phyloP scores from a whole-genome alignment of 768 basidiomycete genomes.

The Tephrocybe sp. region DNA sequence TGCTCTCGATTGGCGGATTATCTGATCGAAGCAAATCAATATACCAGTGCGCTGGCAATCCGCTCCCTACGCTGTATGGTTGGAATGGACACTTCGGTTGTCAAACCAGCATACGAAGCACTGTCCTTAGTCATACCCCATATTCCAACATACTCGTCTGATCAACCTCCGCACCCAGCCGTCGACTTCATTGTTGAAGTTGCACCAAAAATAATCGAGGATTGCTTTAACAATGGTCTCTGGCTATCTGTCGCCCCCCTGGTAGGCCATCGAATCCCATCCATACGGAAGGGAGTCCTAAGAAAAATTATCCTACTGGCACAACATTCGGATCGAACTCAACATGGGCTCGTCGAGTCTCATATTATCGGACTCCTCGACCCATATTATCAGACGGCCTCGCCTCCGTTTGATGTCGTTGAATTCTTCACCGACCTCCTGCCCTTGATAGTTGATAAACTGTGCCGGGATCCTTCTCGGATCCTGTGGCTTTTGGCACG shows the following conservation, averaged over 20 bases:
- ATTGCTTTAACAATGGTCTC: slow-evolving; percentile 19
- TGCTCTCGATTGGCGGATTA: slow-evolving; percentile 15
- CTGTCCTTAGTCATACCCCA: slow-evolving; percentile 12
- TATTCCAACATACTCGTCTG: slow-evolving; percentile 9
- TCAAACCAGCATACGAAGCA: slow-evolving; percentile 18
- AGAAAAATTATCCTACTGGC: slow-evolving; percentile 16
- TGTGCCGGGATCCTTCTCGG: slow-evolving; percentile 11
- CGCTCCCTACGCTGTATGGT: slow-evolving; percentile 18
- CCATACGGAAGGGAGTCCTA: slow-evolving; percentile 15
- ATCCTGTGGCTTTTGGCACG: slow-evolving; percentile 18
- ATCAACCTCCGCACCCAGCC: slow-evolving; percentile 11
- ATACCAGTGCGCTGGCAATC: slow-evolving; percentile 16
- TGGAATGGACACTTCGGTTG: slow-evolving; percentile 14
- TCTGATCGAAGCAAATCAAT: slow-evolving; percentile 13
- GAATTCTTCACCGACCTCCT: slow-evolving; percentile 14
- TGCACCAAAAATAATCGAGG: slow-evolving; percentile 18
- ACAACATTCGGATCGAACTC: slow-evolving; percentile 15
- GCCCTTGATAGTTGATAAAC: slow-evolving; percentile 14
- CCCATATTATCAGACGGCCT: slow-evolving; percentile 13
- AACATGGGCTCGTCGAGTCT: slow-evolving; percentile 19
- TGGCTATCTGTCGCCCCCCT: slow-evolving; percentile 17
- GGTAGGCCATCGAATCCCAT: slow-evolving; percentile 14
- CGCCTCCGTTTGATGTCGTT: slow-evolving; percentile 17
- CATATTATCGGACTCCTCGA: slow-evolving; percentile 15
- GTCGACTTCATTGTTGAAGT: slow-evolving; percentile 16